Percentiles rank a stretch among this genome's conserved stretches.
phyloP scores from a whole-genome alignment of 139 green algal genomes.

The Choricystis sp. region DNA sequence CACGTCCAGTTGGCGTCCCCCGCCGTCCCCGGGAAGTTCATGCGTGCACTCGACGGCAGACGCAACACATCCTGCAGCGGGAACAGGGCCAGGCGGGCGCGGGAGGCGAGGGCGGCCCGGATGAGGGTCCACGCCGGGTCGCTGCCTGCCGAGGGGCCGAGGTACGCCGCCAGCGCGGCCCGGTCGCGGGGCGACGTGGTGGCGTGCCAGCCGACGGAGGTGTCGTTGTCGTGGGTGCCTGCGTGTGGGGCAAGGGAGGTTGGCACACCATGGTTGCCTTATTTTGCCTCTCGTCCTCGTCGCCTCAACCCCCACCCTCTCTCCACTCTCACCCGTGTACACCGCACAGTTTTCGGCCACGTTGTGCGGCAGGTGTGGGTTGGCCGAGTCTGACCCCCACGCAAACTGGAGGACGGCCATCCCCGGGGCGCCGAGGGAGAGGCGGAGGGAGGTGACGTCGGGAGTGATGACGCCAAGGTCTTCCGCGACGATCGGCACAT shows the following conservation, averaged over 20 bases:
- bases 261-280: too few relatives aligned
- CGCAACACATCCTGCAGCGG: slow-evolving; percentile 80
- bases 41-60: slow-evolving; percentile 77
- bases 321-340: slow-evolving; percentile 38
- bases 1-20: slow-evolving; percentile 73
- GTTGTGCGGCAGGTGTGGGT: slow-evolving; percentile 94
- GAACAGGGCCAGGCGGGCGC: slow-evolving; percentile 55
- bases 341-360: slow-evolving; percentile 86
- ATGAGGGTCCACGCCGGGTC: slow-evolving; percentile 77
- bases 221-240: slow-evolving; percentile 98
- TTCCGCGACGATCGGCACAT: slow-evolving; percentile 81
- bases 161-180: slow-evolving; percentile 48
- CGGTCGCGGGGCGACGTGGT: slow-evolving; percentile 35
- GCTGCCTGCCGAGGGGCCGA: slow-evolving; percentile 28
- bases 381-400: slow-evolving; percentile 68
- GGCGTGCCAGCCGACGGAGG: slow-evolving; percentile 63
- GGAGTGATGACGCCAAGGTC: slow-evolving; percentile 94
- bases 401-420: slow-evolving; percentile 99
- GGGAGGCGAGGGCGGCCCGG: slow-evolving; percentile 39
- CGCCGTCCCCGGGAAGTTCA: slow-evolving; percentile 82
- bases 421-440: slow-evolving; percentile 76
- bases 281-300: too few relatives aligned
- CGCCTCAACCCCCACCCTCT: too few relatives aligned
- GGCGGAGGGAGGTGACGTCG: slow-evolving; percentile 76
- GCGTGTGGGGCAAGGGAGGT: background rate